Conservation (phyloP, 2,329 filamentous ascomycete species). For the Trichoderma lentiforme region DNA sequence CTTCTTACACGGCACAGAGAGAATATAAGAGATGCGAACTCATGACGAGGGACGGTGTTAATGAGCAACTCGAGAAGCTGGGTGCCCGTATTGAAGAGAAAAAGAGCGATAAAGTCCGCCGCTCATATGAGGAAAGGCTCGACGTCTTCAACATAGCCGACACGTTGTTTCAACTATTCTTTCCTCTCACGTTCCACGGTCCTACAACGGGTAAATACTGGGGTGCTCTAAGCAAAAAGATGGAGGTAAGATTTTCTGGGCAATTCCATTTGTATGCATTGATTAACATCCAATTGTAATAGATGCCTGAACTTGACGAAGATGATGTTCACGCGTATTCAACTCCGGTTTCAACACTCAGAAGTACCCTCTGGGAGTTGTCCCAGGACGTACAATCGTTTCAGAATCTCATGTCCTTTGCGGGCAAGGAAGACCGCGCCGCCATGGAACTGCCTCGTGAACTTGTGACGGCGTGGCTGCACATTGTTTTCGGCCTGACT, state of each 20-base stretch:
- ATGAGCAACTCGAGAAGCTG: slow-evolving; percentile 25
- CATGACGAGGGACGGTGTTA: slow-evolving; percentile 25
- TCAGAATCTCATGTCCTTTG: slow-evolving; percentile 29
- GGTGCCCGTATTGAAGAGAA: slow-evolving; percentile 24
- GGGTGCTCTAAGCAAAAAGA: slow-evolving; percentile 37
- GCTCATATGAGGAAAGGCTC: slow-evolving; percentile 32
- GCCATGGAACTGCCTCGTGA: slow-evolving; percentile 34
- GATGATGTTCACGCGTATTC: not conserved
- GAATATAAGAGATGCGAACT: slow-evolving; percentile 28
- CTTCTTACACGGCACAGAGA: slow-evolving; percentile 28
- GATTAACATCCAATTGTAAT: not conserved
- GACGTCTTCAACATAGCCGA: slow-evolving; percentile 42
- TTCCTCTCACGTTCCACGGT: slow-evolving; percentile 35
- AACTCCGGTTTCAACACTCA: slow-evolving; percentile 18
- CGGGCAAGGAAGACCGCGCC: slow-evolving; percentile 28
- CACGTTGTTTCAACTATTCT: slow-evolving; percentile 40
- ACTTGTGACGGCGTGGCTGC: slow-evolving; percentile 41
- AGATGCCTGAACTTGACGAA: slow-evolving; percentile 20
- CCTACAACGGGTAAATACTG: slow-evolving; percentile 43
- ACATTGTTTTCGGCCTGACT: slow-evolving; percentile 39
- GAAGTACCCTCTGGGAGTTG: slow-evolving; percentile 23
- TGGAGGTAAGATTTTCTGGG: slow-evolving; percentile 27
- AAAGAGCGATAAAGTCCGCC: slow-evolving; percentile 25
- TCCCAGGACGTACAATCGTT: slow-evolving; percentile 29
- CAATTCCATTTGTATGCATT: not conserved